phyloP scores from a whole-genome alignment of 2,329 filamentous ascomycete species.

The Aspergillus felis region DNA sequence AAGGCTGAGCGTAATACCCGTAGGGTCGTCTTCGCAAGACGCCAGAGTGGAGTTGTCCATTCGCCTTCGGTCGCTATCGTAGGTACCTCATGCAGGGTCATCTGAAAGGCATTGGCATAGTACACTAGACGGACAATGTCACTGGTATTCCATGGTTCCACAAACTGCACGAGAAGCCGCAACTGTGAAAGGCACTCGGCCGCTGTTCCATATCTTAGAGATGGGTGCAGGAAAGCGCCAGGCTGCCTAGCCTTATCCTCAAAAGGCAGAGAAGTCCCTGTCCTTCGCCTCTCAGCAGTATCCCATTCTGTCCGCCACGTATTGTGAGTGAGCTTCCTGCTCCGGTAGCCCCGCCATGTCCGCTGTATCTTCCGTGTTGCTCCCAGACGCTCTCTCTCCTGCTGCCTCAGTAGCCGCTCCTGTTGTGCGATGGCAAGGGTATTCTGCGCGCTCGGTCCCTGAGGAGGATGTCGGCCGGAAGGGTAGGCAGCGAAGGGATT shows the following conservation, averaged over 20 bases:
- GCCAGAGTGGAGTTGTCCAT: constrained; percentile 39
- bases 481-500: constrained; percentile 71
- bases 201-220: constrained; percentile 31
- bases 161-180: constrained; percentile 65
- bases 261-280: constrained; percentile 22
- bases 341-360: constrained; percentile 73
- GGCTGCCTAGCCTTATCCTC: constrained; percentile 38
- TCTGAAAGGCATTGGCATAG: constrained; percentile 41
- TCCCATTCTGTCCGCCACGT: constrained; percentile 62
- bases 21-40: constrained; percentile 36
- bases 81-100: constrained; percentile 34
- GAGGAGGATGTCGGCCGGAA: constrained; percentile 53
- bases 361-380: constrained; percentile 72
- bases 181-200: constrained; percentile 49
- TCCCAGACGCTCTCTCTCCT: constrained; percentile 71
- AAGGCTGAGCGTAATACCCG: constrained; percentile 28
- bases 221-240: constrained; percentile 47
- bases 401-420: constrained; percentile 74
- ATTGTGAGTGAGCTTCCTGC: constrained; percentile 56
- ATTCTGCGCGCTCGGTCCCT: constrained; percentile 63
- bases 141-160: constrained; percentile 48
- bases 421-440: constrained; percentile 83
- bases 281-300: constrained; percentile 46
- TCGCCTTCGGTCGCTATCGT: constrained; percentile 36
- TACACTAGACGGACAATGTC: constrained; percentile 42